Evolutionary conservation across 306 rosid genomes (phyloP).

Genomic region (Notholithocarpus densiflorus): DNA sequence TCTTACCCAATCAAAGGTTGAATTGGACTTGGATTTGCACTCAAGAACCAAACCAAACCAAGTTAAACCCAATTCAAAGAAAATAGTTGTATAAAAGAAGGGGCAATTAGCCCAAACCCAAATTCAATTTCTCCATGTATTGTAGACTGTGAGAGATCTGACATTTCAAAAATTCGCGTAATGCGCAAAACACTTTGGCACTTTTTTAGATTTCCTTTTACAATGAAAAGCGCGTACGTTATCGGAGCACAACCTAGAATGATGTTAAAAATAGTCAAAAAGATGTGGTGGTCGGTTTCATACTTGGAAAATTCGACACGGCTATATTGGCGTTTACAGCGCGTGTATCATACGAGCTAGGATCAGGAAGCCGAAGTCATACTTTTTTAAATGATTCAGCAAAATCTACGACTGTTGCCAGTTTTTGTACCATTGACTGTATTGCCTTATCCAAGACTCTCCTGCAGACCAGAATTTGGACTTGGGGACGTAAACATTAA

Average conservation of each 20-base stretch:
- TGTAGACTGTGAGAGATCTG: background rate
- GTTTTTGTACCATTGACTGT: background rate
- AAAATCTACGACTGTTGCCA: background rate
- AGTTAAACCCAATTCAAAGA: too few species aligned
- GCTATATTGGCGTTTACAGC: background rate
- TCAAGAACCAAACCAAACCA: too few species aligned
- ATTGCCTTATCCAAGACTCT: background rate
- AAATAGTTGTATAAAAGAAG: too few species aligned
- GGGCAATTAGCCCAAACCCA: too few species aligned
- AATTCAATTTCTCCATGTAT: too few species aligned
- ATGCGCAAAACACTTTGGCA: background rate
- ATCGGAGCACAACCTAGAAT: background rate
- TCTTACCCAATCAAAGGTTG: too few species aligned
- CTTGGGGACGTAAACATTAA: background rate
- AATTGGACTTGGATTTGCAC: too few species aligned
- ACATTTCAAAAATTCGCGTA: background rate
- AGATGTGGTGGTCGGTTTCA: background rate
- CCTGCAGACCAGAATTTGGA: background rate
- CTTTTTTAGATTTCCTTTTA: background rate
- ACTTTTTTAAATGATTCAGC: background rate
- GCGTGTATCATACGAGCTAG: background rate
- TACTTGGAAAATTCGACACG: background rate
- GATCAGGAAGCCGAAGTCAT: background rate
- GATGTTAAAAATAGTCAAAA: background rate
- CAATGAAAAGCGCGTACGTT: background rate